Evolutionary conservation across 331 rosid species (phyloP), one percentile per base, ranked within the genome.

Genomic region (Malus hybrid): DNA sequence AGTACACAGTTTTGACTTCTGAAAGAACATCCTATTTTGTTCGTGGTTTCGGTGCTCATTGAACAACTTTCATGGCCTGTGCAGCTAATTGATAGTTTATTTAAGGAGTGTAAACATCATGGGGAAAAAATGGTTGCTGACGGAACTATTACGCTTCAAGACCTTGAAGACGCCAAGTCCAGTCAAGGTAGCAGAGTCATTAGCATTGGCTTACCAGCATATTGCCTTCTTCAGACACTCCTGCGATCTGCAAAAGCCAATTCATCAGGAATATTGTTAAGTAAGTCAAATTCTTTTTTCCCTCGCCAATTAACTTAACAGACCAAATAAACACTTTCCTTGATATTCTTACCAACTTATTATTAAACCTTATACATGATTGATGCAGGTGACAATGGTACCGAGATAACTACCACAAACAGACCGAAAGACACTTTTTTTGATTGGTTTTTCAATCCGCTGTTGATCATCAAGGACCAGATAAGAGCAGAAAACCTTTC

Each of bases 361-460:
- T 8, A 8, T 59, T 16, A 20, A 50, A 8, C 50, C 8, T 36
- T 34, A 4, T 13, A 33, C 29, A 24, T 67, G 75, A 54, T 83
- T 67, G 71, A 76, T 84, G 81, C 74, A 95, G 99, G 70, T 73
- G 93, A 95, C 77, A 78, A 80, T 61, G 60, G 18, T 32, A 90
- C 88, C 15, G 97, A 95, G 83, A 70, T 95, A 57, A 89, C 91
- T 14, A 82, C 86, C 84, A 54, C 93, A 32, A 89, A 92, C 84
- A 83, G 97, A 79, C 96, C 97, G 12, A 87, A 89, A 64, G 99
- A 89, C 48, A 76, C 64, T 1, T 71, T 92, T 69, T 92, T 86
- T 68, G 99, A 95, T 24, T 95, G 99, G 99, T 90, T 95, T 84
- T 76, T 95, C 65, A 80, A 85, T 74, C 99, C 99, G 1, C 89